Evolutionary conservation across 768 basidiomycete species (phyloP), one percentile per base, ranked within the genome.

Genomic region (Boletus eberwhitei): DNA sequence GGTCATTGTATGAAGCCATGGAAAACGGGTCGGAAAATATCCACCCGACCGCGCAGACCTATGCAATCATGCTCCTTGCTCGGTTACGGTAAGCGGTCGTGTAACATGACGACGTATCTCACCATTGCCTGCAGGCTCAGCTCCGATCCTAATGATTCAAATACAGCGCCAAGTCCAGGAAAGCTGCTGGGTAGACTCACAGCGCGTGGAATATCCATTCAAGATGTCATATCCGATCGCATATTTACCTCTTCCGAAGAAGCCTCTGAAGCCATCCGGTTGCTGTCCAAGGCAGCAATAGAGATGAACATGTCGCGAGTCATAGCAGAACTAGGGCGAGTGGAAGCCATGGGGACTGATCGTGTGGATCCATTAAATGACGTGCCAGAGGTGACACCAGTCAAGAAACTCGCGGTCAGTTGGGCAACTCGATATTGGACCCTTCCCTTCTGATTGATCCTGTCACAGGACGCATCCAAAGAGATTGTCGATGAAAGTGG

Each of bases 11-110:
- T 59, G 70, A 79, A 8, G 62, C 69, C 7, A 79, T 91, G 73
- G 82, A 87, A 61, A 64, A 48, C 11, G 76, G 72, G 7, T 55
- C 63, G 0, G 83, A 85, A 53, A 74, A 72, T 8, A 69, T 82
- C 13, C 56, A 60, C 1, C 85, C 90, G 0, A 80, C 78, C 31
- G 55, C 81, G 1, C 68, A 75, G 43, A 86, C 88, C 9, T 92
- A 88, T 71, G 85, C 88, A 14, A 67, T 82, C 17, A 85, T 90
- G 81, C 74, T 93, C 13, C 71, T 82, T 32, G 75, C 81, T 1
- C 81, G 81, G 69, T 67, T 78, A 39, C 75, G 83, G 82, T 84
- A 55, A 56, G 78, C 32, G 19, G 5, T 41, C 45, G 13, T 35
- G 48, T 35, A 16, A 12, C 35, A 12, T 35, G 50, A 40, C 21